A percentile compares a stretch with the other conserved stretches of the same genome.
These are phyloP conservation scores for Atkinsonella texensis DNA, from an alignment of 2,329 filamentous ascomycete genomes.

Conservation along the genomic window DNA sequence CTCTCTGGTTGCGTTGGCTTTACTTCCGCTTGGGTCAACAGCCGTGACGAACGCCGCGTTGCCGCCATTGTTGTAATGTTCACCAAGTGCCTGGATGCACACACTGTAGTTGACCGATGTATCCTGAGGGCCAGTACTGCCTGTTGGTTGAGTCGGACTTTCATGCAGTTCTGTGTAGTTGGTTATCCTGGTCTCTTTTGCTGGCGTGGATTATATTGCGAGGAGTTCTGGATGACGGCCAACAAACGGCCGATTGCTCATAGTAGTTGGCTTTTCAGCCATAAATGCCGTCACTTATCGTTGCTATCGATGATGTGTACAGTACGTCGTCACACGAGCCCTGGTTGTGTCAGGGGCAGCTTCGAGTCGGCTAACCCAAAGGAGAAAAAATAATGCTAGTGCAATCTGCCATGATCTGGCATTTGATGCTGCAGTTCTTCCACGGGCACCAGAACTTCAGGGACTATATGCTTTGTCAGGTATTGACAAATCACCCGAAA, in stretches of 20 bases:
- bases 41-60: slow-evolving; percentile 28
- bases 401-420: too few relatives aligned
- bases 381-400: too few relatives aligned
- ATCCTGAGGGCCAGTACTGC: background rate
- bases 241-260: background rate
- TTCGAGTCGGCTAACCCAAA: background rate
- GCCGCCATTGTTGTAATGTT: slow-evolving; percentile 15
- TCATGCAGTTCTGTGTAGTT: background rate
- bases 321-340: background rate
- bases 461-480: too few relatives aligned
- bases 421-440: too few relatives aligned
- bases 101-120: background rate
- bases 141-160: too few relatives aligned
- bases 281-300: background rate
- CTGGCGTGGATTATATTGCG: too few relatives aligned
- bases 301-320: background rate
- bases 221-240: background rate
- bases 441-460: too few relatives aligned
- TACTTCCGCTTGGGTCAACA: slow-evolving; percentile 20
- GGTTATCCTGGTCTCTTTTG: too few relatives aligned
- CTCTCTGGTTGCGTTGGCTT: slow-evolving; percentile 7
- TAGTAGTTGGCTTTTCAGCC: background rate
- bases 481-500: too few relatives aligned
- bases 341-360: background rate
- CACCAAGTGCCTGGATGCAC: background rate